Evolutionary conservation across 2,329 filamentous ascomycete species (phyloP).

Genomic region (Aspergillus sp.): DNA sequence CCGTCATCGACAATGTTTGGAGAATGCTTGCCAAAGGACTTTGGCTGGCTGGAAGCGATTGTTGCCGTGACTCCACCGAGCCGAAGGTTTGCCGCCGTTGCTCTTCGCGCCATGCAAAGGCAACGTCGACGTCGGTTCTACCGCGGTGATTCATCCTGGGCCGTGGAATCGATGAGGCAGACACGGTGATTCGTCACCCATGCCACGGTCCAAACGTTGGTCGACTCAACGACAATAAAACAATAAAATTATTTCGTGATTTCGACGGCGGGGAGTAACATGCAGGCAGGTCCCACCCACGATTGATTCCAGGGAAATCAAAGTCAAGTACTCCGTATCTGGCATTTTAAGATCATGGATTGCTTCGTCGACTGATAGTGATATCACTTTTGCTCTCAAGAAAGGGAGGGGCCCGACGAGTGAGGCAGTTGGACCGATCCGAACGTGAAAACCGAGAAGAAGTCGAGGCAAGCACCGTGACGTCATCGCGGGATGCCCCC

Average conservation of each 20-base stretch:
- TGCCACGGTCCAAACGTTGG: conserved; percentile 9
- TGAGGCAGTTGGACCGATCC: neutral
- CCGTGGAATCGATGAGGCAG: conserved; percentile 1
- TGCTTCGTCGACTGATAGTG: no score
- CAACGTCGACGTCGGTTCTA: neutral
- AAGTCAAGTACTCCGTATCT: no score
- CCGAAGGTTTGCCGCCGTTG: conserved; percentile 4
- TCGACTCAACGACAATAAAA: conserved; percentile 2
- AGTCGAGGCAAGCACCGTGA: neutral
- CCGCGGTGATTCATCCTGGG: neutral
- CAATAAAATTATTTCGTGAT: neutral
- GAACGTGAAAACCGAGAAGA: neutral
- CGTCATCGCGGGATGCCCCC: conserved; percentile 1
- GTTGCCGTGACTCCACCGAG: conserved; percentile 5
- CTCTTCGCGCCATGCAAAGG: neutral
- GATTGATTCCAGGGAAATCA: no score
- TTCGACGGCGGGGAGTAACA: conserved; percentile 7
- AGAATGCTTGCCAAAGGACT: conserved; percentile 2
- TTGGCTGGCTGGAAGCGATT: neutral
- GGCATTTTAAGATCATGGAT: no score
- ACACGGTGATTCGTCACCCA: conserved; percentile 11
- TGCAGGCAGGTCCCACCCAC: conserved; percentile 1
- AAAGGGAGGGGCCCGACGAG: neutral
- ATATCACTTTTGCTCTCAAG: no score
- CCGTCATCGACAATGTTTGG: conserved; percentile 17